Evolutionary conservation across 2,329 filamentous ascomycete genomes (phyloP).

Genomic region (Diaporthe sp.): DNA sequence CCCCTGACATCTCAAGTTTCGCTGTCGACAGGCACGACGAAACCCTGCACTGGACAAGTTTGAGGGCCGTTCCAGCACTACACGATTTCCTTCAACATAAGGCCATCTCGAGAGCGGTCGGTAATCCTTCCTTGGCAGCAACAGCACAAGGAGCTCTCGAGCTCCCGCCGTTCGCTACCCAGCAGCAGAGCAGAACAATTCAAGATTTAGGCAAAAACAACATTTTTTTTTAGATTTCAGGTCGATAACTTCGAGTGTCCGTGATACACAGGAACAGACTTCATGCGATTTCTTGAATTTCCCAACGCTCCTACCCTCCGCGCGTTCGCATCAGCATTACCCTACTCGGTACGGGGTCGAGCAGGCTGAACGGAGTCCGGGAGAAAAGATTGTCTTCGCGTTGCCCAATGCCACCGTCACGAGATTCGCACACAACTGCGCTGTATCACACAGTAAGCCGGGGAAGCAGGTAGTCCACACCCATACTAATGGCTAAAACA

Average conservation of each 20-base stretch:
- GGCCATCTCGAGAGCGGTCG: slow-evolving; percentile 19
- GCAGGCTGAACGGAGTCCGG: neutral
- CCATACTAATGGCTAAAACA: neutral
- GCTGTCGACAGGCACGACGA: slow-evolving; percentile 16
- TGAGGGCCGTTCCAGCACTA: slow-evolving; percentile 11
- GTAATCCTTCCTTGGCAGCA: slow-evolving; percentile 6
- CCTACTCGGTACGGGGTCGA: neutral
- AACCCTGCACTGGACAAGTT: slow-evolving; percentile 30
- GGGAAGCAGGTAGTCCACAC: neutral
- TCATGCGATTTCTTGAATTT: neutral
- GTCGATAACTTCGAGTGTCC: slow-evolving; percentile 21
- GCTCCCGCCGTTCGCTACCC: slow-evolving; percentile 25
- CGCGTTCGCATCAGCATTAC: neutral
- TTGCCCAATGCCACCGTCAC: neutral
- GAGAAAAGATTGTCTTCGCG: neutral
- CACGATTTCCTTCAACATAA: slow-evolving; percentile 4
- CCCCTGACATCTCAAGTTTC: slow-evolving; percentile 12
- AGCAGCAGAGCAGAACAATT: slow-evolving; percentile 29
- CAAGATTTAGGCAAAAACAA: slow-evolving; percentile 28
- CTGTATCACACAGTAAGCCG: neutral
- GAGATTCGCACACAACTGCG: neutral
- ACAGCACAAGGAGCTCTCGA: slow-evolving; percentile 25
- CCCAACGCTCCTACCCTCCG: neutral
- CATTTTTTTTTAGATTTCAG: neutral
- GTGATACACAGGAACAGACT: slow-evolving; percentile 20